A percentile compares a stretch with the other conserved stretches of the same genome.
phyloP scores from a whole-genome alignment of 2,329 filamentous ascomycete species.

The Lomentospora prolificans region DNA sequence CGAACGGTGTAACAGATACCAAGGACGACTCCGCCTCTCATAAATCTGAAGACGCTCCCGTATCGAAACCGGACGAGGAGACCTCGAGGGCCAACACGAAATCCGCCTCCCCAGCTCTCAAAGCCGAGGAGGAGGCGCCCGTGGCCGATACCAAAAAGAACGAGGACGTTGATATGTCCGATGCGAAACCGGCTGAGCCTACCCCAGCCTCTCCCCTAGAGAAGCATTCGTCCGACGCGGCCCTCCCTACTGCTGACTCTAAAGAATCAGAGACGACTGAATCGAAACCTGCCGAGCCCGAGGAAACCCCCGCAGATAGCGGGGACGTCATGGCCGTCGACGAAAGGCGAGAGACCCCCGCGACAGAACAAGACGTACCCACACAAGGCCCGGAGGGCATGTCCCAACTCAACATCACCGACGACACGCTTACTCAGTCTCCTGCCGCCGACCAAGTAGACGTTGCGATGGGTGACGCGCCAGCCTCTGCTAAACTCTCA shows the following conservation, averaged over 20 bases:
- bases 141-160: neutral
- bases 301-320: slow-evolving; percentile 10
- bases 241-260: neutral
- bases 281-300: neutral
- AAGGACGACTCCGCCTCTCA: neutral
- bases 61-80: slow-evolving; percentile 1
- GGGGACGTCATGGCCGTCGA: slow-evolving; percentile 13
- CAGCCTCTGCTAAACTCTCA: slow-evolving; percentile 49
- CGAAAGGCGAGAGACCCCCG: slow-evolving; percentile 10
- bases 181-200: neutral
- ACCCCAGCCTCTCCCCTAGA: neutral
- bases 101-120: neutral
- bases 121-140: neutral
- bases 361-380: neutral
- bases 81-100: slow-evolving; percentile 7
- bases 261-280: slow-evolving; percentile 11
- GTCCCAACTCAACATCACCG: slow-evolving; percentile 5
- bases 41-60: slow-evolving; percentile 4
- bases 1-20: slow-evolving; percentile 16
- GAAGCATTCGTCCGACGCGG: neutral
- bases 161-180: slow-evolving; percentile 9
- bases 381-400: slow-evolving; percentile 5
- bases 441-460: slow-evolving; percentile 22
- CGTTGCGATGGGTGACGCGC: slow-evolving; percentile 44
- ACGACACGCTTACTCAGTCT: slow-evolving; percentile 3